A percentile compares a stretch with the other conserved stretches of the same genome.
Conservation (phyloP, 192 early-diverging fungal species). For the Entophlyctis helioformis region DNA sequence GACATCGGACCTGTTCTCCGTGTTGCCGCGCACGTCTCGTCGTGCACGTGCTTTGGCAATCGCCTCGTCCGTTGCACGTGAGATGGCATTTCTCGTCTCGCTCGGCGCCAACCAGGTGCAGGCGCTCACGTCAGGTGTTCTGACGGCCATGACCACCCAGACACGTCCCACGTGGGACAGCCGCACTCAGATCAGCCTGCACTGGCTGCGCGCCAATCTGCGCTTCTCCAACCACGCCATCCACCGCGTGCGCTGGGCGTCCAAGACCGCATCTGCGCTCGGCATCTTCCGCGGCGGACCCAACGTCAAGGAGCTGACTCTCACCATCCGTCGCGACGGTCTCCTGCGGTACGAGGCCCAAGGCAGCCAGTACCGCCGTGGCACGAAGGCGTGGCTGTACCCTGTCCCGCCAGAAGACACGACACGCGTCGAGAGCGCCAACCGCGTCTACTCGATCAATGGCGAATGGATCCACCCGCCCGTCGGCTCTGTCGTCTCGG, state of each 20-base stretch:
- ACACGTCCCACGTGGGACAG: conserved; percentile 5
- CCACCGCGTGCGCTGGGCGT: conserved; percentile 4
- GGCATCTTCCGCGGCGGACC: conserved; percentile 1
- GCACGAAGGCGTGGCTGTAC: conserved; percentile 5
- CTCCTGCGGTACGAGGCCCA: conserved; percentile 13
- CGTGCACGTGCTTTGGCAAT: too few relatives aligned
- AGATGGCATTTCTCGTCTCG: not conserved
- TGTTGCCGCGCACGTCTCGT: too few relatives aligned
- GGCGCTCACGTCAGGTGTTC: conserved; percentile 3
- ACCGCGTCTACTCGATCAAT: not conserved
- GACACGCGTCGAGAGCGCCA: not conserved
- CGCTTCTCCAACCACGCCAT: conserved; percentile 7
- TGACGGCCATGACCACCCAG: not conserved
- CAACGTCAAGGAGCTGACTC: not conserved
- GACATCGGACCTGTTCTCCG: too few relatives aligned
- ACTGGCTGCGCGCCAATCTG: conserved; percentile 12
- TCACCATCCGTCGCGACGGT: conserved; percentile 5
- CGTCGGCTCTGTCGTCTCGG: not conserved
- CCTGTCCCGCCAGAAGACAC: conserved; percentile 12
- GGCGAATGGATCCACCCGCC: not conserved
- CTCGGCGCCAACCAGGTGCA: conserved; percentile 6
- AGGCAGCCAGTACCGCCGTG: not conserved
- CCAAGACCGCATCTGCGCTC: not conserved
- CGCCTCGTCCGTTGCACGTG: not conserved
- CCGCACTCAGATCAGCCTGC: conserved; percentile 8